phyloP scores from a whole-genome alignment of 352 stramenopile species.

The Pythium scleroteichum region DNA sequence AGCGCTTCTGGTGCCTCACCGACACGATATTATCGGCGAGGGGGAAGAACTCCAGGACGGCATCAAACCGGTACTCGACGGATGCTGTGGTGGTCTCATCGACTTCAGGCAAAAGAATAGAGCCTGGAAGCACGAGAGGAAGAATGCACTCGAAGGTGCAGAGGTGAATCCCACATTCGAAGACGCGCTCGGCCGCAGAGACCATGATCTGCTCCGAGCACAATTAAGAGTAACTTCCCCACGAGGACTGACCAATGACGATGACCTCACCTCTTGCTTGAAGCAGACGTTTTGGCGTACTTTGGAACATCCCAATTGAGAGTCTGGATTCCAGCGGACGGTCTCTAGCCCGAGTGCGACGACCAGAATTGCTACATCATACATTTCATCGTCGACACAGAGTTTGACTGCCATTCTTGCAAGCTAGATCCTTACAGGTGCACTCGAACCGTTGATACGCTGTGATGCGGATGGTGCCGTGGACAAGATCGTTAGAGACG shows the following conservation, averaged over 20 bases:
- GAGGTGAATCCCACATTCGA: constrained; percentile 3
- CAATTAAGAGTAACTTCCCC: no score
- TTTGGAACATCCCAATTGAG: neutral
- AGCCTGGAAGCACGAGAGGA: constrained; percentile 13
- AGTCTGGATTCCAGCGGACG: constrained; percentile 11
- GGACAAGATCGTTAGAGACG: constrained; percentile 8
- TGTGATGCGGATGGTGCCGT: constrained; percentile 8
- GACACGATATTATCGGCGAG: neutral
- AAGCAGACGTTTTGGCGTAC: constrained; percentile 14
- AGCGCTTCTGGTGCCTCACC: neutral
- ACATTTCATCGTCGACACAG: neutral
- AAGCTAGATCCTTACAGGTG: constrained; percentile 3
- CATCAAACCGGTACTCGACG: constrained; percentile 16
- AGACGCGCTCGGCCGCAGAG: constrained; percentile 11
- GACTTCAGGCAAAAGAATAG: constrained; percentile 4
- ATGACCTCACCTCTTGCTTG: constrained; percentile 12
- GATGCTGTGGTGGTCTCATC: constrained; percentile 11
- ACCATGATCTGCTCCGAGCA: constrained; percentile 13
- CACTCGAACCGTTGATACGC: constrained; percentile 16
- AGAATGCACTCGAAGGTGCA: constrained; percentile 17
- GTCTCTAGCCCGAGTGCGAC: constrained; percentile 8
- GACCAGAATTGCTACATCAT: constrained; percentile 9
- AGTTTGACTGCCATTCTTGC: neutral
- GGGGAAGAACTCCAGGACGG: constrained; percentile 1
- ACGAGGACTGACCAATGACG: no score